Evolutionary conservation across 495 filamentous ascomycete genomes (phyloP).

Genomic region (Hyaloscypha bicolor): DNA sequence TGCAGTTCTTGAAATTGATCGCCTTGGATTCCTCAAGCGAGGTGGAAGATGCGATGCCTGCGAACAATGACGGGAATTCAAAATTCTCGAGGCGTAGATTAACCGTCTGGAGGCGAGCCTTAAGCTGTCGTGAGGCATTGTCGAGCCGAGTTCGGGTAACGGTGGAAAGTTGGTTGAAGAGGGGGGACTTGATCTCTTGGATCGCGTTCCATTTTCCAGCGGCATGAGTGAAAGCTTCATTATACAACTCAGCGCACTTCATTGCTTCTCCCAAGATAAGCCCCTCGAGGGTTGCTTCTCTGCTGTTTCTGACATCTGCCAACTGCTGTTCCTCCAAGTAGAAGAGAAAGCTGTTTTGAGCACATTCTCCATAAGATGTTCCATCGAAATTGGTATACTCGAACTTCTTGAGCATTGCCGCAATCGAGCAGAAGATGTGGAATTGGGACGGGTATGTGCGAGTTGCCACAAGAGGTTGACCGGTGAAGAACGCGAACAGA

Average conservation of each 20-base stretch:
- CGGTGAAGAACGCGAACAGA: slow-evolving; percentile 84
- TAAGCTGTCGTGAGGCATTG: slow-evolving; percentile 69
- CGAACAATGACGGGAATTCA: slow-evolving; percentile 88
- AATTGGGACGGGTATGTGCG: slow-evolving; percentile 68
- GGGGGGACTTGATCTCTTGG: slow-evolving; percentile 64
- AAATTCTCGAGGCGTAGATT: slow-evolving; percentile 73
- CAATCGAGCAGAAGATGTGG: slow-evolving; percentile 70
- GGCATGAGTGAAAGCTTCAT: slow-evolving; percentile 90
- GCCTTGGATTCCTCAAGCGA: slow-evolving; percentile 71
- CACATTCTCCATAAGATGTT: slow-evolving; percentile 77
- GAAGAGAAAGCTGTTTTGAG: slow-evolving; percentile 70
- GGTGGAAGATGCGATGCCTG: slow-evolving; percentile 82
- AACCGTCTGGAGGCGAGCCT: slow-evolving; percentile 35
- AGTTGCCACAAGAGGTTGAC: slow-evolving; percentile 80
- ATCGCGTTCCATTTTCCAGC: slow-evolving; percentile 85
- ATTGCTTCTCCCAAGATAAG: slow-evolving; percentile 86
- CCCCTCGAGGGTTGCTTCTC: slow-evolving; percentile 89
- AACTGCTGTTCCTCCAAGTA: slow-evolving; percentile 76
- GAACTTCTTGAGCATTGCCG: slow-evolving; percentile 68
- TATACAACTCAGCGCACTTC: slow-evolving; percentile 78
- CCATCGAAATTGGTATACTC: slow-evolving; percentile 82
- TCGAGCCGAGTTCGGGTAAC: slow-evolving; percentile 79
- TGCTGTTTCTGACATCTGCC: slow-evolving; percentile 77
- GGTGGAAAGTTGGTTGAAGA: slow-evolving; percentile 67
- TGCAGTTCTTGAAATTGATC: slow-evolving; percentile 86